Percentiles rank a stretch among this genome's conserved stretches.
Conservation (phyloP, 2,329 filamentous ascomycete genomes). For the Neopestalotiopsis sp. region DNA sequence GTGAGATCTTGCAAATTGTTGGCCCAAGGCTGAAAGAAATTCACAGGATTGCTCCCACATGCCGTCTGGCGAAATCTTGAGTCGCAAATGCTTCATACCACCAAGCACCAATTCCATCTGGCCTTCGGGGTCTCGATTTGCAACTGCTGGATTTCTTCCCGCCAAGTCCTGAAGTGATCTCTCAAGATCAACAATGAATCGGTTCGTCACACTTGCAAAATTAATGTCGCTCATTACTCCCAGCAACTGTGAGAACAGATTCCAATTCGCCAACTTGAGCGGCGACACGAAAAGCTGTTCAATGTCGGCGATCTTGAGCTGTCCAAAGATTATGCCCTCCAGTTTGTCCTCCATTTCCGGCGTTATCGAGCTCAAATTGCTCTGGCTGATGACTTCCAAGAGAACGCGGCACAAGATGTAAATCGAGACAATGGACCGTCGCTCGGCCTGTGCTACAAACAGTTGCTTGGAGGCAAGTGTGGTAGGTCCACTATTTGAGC, state of each 20-base stretch:
- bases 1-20: constrained; percentile 82
- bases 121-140: constrained; percentile 72
- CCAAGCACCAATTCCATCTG: constrained; percentile 86
- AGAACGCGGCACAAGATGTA: constrained; percentile 94
- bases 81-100: constrained; percentile 87
- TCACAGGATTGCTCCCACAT: constrained; percentile 88
- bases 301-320: constrained; percentile 85
- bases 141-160: constrained; percentile 66
- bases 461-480: constrained; percentile 64
- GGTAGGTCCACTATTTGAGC: constrained; percentile 38
- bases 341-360: constrained; percentile 92
- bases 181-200: constrained; percentile 83
- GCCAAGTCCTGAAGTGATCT: constrained; percentile 76
- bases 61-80: constrained; percentile 75
- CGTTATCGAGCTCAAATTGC: constrained; percentile 80
- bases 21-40: constrained; percentile 81
- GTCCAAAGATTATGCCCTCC: constrained; percentile 95
- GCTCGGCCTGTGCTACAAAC: constrained; percentile 79
- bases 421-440: constrained; percentile 90
- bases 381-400: constrained; percentile 92
- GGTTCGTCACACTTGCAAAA: constrained; percentile 80
- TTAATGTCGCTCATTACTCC: constrained; percentile 97
- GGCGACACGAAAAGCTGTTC: constrained; percentile 80
- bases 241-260: constrained; percentile 87
- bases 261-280: constrained; percentile 92